Evolutionary conservation across 495 filamentous ascomycete species (phyloP).

Genomic region (Penicillium bialowiezense): DNA sequence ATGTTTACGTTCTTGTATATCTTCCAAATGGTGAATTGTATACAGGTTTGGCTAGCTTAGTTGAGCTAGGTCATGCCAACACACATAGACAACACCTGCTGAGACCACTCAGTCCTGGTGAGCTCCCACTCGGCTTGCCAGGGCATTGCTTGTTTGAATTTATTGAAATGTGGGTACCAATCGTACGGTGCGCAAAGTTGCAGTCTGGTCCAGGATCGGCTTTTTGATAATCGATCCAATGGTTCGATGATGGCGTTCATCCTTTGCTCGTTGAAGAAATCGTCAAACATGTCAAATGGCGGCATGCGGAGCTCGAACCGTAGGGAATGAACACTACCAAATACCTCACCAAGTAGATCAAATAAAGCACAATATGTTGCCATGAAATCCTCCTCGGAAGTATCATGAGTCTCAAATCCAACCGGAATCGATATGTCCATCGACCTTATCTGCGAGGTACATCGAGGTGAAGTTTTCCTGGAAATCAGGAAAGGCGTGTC

Average conservation of each 20-base stretch:
- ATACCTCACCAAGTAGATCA: not conserved
- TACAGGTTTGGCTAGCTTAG: no score
- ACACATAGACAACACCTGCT: no score
- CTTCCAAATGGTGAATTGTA: no score
- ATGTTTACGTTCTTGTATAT: no score
- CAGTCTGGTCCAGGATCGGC: constrained; percentile 5
- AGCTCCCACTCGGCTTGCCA: not conserved
- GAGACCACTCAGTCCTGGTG: not conserved
- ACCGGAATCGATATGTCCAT: constrained; percentile 9
- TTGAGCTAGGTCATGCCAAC: no score
- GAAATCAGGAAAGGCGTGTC: constrained; percentile 12
- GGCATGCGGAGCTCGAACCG: constrained; percentile 5
- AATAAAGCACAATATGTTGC: constrained; percentile 6
- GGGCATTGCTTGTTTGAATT: not conserved
- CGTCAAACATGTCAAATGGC: not conserved
- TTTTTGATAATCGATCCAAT: not conserved
- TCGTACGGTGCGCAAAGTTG: constrained; percentile 4
- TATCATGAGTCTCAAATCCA: not conserved
- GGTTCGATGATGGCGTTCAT: not conserved
- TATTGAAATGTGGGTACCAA: constrained; percentile 5
- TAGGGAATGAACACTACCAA: constrained; percentile 4
- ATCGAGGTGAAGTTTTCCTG: constrained; percentile 4
- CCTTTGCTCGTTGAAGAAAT: not conserved
- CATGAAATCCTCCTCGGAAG: not conserved
- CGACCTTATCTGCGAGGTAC: constrained; percentile 4